Conservation (phyloP, 2,329 filamentous ascomycete species). For the Neospermospora avenae region DNA sequence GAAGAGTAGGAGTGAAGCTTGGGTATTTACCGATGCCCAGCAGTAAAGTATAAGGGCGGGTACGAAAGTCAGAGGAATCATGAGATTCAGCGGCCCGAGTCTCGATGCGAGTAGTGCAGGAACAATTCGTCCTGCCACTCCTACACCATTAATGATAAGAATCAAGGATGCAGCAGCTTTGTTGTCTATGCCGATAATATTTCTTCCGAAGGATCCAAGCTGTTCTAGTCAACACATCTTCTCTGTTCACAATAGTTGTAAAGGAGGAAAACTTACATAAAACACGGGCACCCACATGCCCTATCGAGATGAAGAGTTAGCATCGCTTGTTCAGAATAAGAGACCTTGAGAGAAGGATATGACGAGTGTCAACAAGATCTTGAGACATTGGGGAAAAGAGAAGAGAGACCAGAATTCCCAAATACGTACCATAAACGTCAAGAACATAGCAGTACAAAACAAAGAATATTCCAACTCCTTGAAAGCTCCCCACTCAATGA, state of each 20-base stretch:
- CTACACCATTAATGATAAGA: constrained; percentile 51
- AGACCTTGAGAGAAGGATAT: too few relatives aligned
- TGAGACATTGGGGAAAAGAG: too few relatives aligned
- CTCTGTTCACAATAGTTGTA: neutral
- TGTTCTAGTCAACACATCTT: neutral
- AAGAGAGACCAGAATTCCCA: too few relatives aligned
- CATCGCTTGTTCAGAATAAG: too few relatives aligned
- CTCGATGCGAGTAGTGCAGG: constrained; percentile 45
- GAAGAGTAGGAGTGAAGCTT: constrained; percentile 45
- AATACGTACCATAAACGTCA: constrained; percentile 22
- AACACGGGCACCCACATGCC: constrained; percentile 21
- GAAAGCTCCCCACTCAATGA: constrained; percentile 44
- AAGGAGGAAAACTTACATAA: constrained; percentile 16
- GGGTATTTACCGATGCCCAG: constrained; percentile 46
- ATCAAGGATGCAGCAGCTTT: constrained; percentile 45
- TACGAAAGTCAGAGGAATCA: constrained; percentile 43
- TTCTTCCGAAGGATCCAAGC: constrained; percentile 38
- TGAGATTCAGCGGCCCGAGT: constrained; percentile 49
- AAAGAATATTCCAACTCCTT: constrained; percentile 42
- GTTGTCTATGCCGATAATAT: constrained; percentile 36
- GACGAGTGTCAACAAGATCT: too few relatives aligned
- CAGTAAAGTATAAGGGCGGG: constrained; percentile 36
- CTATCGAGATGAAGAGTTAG: too few relatives aligned
- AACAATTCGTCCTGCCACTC: constrained; percentile 46
- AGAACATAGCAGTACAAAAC: constrained; percentile 40